Conservation (phyloP, 192 early-diverging fungal species). For the Phlyctochytrium bullatum region DNA sequence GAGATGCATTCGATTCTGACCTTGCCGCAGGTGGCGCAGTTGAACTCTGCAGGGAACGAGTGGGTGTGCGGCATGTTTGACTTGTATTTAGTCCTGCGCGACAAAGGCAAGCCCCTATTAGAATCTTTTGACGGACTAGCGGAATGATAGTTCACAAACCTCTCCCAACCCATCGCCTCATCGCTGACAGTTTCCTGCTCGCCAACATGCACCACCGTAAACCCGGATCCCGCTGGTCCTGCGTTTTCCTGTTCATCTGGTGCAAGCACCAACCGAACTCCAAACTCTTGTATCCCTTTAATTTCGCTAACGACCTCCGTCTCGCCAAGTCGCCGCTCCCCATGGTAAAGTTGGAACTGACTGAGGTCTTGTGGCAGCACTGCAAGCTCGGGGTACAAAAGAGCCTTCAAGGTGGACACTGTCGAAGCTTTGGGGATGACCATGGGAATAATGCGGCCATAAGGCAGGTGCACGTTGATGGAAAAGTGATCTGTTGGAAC, state of each 20-base stretch:
- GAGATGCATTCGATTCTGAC: not conserved
- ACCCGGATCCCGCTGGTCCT: too few relatives aligned
- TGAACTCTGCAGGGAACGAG: not conserved
- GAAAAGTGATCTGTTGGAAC: not conserved
- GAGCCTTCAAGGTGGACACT: not conserved
- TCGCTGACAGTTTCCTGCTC: too few relatives aligned
- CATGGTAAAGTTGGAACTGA: not conserved
- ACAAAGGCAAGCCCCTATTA: not conserved
- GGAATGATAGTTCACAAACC: not conserved
- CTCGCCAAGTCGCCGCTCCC: not conserved
- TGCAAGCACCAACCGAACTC: not conserved
- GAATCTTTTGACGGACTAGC: not conserved
- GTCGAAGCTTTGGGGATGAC: not conserved
- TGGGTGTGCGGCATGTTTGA: not conserved
- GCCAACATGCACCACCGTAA: too few relatives aligned
- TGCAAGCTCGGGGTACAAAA: not conserved
- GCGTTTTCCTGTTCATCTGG: not conserved
- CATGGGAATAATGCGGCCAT: not conserved
- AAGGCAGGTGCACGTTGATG: not conserved
- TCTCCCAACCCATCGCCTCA: not conserved
- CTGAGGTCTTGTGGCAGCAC: not conserved
- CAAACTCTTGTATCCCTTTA: not conserved
- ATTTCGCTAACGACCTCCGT: not conserved
- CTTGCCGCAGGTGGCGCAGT: not conserved
- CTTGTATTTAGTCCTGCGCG: not conserved